Conservation (phyloP, 768 basidiomycete species). For the Lactifluus subvellereus region DNA sequence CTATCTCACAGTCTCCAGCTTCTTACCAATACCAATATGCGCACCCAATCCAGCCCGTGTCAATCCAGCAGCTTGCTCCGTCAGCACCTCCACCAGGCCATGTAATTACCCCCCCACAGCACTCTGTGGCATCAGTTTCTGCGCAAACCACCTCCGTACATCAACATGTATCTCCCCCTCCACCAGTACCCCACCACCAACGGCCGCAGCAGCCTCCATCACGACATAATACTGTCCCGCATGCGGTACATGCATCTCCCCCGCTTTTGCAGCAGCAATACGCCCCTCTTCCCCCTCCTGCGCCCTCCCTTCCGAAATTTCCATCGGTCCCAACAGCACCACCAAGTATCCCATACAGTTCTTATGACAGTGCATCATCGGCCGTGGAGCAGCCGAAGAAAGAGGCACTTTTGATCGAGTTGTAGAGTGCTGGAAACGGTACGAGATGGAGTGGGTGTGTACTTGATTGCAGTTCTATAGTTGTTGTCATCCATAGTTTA, state of each 20-base stretch:
- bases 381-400: constrained; percentile 24
- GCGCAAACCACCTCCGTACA: constrained; percentile 23
- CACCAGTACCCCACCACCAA: constrained; percentile 16
- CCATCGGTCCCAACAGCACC: constrained; percentile 23
- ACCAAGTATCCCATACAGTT: constrained; percentile 15
- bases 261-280: constrained; percentile 20
- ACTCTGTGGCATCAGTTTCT: not conserved
- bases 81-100: constrained; percentile 23
- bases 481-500: constrained; percentile 6
- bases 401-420: constrained; percentile 24
- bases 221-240: constrained; percentile 23
- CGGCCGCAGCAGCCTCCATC: constrained; percentile 13
- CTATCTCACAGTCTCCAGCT: constrained; percentile 13
- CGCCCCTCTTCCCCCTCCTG: constrained; percentile 6
- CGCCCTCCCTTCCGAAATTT: constrained; percentile 20
- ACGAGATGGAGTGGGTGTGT: not conserved
- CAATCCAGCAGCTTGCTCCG: constrained; percentile 21
- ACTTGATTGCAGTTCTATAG: not conserved
- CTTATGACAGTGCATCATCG: constrained; percentile 13
- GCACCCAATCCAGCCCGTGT: constrained; percentile 30
- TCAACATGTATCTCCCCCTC: constrained; percentile 17
- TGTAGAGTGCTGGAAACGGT: constrained; percentile 6
- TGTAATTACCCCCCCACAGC: not conserved
- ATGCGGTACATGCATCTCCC: constrained; percentile 12
- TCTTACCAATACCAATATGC: constrained; percentile 26